phyloP scores from a whole-genome alignment of 2,329 filamentous ascomycete genomes.

The Neofusicoccum kwambonambiense region DNA sequence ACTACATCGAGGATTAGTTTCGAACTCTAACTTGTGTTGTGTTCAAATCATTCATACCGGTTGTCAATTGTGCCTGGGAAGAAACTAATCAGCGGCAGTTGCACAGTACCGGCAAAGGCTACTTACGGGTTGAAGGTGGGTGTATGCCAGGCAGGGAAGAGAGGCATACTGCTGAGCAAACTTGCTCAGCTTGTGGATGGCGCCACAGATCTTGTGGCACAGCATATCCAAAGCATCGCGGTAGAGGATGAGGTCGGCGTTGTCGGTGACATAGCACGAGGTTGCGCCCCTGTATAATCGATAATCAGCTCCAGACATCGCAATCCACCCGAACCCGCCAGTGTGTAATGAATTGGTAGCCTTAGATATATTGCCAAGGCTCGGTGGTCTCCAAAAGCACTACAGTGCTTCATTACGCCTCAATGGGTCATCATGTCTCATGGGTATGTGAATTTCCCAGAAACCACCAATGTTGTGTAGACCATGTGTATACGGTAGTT shows the following conservation, averaged over 20 bases:
- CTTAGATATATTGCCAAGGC: too few species aligned
- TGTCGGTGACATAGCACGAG: conserved; percentile 67
- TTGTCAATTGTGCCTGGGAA: conserved; percentile 54
- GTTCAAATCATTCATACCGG: conserved; percentile 24
- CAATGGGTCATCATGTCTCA: too few species aligned
- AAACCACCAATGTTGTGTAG: background rate
- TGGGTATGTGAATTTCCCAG: background rate
- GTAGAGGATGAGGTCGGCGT: conserved; percentile 75
- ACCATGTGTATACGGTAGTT: conserved; percentile 36
- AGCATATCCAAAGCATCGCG: conserved; percentile 74
- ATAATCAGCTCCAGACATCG: background rate
- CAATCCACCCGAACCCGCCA: too few species aligned
- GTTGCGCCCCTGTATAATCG: conserved; percentile 46
- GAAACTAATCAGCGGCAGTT: conserved; percentile 32
- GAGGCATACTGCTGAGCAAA: conserved; percentile 75
- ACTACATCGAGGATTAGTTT: conserved; percentile 38
- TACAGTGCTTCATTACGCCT: too few species aligned
- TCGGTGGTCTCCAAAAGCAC: too few species aligned
- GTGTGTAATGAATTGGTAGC: too few species aligned
- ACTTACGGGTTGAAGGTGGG: conserved; percentile 62
- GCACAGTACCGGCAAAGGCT: background rate
- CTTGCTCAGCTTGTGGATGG: conserved; percentile 69
- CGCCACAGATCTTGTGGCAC: conserved; percentile 73
- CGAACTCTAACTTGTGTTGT: too few species aligned
- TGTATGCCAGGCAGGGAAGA: conserved; percentile 72